Base-by-base conservation (phyloP, 2,329 filamentous ascomycete species). In the Thelonectria olida region DNA sequence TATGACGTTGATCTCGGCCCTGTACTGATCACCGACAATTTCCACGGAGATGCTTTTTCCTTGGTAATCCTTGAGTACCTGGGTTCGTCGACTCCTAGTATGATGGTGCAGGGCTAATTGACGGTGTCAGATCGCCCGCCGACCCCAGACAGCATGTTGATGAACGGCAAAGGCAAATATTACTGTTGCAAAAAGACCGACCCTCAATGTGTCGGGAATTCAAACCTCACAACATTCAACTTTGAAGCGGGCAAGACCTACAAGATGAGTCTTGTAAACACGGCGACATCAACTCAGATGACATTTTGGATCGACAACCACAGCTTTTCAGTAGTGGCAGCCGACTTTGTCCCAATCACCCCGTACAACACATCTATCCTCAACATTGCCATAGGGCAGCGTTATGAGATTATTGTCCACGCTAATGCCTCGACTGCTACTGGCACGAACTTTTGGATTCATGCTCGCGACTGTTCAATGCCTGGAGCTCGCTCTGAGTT, bases 241-340 rank as follows among this genome's bases (percentile, higher is more conserved):
- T 59, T 59, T 15, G 31, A 59, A 31, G 8, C 38, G 13, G 49
- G 31, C 23, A 44, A 50, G 39, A 58, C 47, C 7, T 58, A 58
- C 27, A 79, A 78, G 9, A 72, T 85, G 31, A 75, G 83, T 2
- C 68, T 85, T 38, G 79, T 85, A 68, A 85, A 85, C 73, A 78
- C 80, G 1, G 86, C 69, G 69, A 85, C 74, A 71, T 81, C 70
- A 78, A 72, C 85, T 61, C 78, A 77, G 19, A 77, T 84, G 65
- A 81, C 79, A 2, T 81, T 88, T 53, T 82, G 84, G 39, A 79
- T 86, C 36, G 82, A 81, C 55, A 78, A 79, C 25, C 85, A 88
- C 70, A 75, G 75, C 10, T 74, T 88, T 61, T 83, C 79, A 0
- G 81, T 88, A 34, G 82, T 88, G 51, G 77, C 81, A 10, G 80